Evolutionary conservation across 306 rosid genomes (phyloP), one percentile per base, ranked within the genome.

Genomic region (Oemleria cerasiformis): DNA sequence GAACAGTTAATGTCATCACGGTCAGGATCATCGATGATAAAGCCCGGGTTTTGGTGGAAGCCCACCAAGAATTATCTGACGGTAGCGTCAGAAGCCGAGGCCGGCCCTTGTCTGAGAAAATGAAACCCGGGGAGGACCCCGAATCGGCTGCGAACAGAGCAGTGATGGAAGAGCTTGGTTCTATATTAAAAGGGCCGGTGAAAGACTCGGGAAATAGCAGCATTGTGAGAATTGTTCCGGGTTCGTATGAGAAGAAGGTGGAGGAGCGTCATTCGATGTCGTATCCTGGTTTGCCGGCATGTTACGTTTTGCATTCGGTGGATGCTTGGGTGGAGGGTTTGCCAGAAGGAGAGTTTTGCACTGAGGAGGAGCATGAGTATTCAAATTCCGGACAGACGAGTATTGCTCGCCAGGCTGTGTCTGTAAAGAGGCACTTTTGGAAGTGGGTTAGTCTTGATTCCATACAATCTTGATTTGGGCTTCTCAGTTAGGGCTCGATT

Each of bases 341-440:
- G 75, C 97, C 99, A 0, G 95, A 89, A 6, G 89, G 80, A 15
- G 97, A 89, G 49, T 94, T 94, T 77, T 86, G 85, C 72, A 94
- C 97, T 7, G 83, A 61, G 66, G 99, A 94, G 82, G 84, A 81
- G 0, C 88, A 84, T 14, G 98, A 94, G 79, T 87, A 91, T 60
- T 65, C 4, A 1, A 78, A 67, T 23, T 63, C 51, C 14, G 88
- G 77, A 1, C 87, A 80, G 12, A 79, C 74, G n/a, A 75, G 58
- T 10, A 63, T 81, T 61, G 92, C 91, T 0, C 66, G 81, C 20
- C 61, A 79, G 25, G 97, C 97, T 20, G 87, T 94, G 16, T 86
- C 92, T 66, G 96, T 89, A 4, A 94, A 84, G 90, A 94, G 83
- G 85, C 99, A 94, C 83, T 88, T 80, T 76, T 94, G 99, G 99